phyloP scores from a whole-genome alignment of 352 stramenopile species.

The Globisporangium irregulare region DNA sequence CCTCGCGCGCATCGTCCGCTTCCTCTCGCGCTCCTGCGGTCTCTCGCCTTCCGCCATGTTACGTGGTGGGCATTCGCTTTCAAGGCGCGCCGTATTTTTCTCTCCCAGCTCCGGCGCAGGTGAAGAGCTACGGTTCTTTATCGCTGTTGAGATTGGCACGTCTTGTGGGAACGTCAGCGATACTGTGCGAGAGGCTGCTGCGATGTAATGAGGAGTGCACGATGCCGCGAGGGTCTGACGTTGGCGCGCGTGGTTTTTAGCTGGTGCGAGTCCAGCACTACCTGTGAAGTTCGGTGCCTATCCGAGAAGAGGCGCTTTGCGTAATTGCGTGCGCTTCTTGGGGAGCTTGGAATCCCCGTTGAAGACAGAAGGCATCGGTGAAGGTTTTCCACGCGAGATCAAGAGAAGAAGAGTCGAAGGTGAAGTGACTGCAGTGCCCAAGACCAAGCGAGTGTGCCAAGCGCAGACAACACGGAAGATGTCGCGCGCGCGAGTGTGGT shows the following conservation, averaged over 20 bases:
- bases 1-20: neutral
- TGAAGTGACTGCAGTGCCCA: neutral
- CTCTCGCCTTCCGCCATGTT: neutral
- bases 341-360: slow-evolving; percentile 1
- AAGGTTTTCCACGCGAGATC: slow-evolving; percentile 5
- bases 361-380: neutral
- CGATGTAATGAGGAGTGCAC: neutral
- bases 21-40: neutral
- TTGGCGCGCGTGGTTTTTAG: neutral
- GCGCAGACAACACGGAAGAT: neutral
- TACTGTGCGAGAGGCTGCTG: neutral
- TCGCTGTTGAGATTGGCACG: too few relatives aligned
- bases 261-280: neutral
- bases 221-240: neutral
- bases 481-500: neutral
- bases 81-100: neutral
- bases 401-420: neutral
- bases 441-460: neutral
- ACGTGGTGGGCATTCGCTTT: neutral
- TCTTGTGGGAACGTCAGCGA: too few relatives aligned
- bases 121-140: neutral
- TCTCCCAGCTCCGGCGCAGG: neutral
- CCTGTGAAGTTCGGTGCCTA: neutral
- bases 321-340: neutral
- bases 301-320: neutral